Percentiles rank a stretch among this genome's conserved stretches.
Conservation (phyloP, 305 asterid genomes). For the Fraxinus sp. region DNA sequence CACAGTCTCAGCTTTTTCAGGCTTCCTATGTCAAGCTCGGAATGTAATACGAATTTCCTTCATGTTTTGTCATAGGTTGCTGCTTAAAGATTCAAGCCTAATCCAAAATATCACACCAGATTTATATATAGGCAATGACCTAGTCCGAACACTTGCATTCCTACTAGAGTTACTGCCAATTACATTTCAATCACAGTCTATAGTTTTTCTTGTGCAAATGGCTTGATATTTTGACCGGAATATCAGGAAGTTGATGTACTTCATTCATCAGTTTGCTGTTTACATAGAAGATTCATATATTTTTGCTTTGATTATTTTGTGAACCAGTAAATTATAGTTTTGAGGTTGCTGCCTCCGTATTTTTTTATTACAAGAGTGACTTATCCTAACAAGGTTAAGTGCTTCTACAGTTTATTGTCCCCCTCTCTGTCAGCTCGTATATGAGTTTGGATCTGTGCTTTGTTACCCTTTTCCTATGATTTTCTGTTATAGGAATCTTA, state of each 20-base stretch:
- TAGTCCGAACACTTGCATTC: neutral
- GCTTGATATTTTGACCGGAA: constrained; percentile 11
- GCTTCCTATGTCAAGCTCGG: neutral
- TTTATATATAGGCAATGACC: constrained; percentile 28
- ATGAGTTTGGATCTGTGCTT: no score
- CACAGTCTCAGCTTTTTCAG: no score
- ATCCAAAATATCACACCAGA: constrained; percentile 21
- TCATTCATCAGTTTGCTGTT: constrained; percentile 25
- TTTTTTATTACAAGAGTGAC: constrained; percentile 14
- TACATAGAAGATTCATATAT: constrained; percentile 25
- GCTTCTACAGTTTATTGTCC: neutral
- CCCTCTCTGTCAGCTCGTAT: neutral
- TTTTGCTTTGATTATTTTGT: constrained; percentile 26
- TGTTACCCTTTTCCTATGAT: no score
- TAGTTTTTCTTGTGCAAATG: constrained; percentile 26
- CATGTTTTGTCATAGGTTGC: constrained; percentile 37
- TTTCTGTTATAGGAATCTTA: no score
- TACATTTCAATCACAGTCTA: neutral
- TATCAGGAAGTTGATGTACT: constrained; percentile 25
- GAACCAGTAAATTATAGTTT: constrained; percentile 20
- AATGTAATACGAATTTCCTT: neutral
- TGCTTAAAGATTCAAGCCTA: constrained; percentile 32
- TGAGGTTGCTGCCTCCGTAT: constrained; percentile 22
- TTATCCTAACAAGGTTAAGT: neutral
- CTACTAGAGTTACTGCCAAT: neutral